Percentiles rank a stretch among this genome's conserved stretches.
Evolutionary conservation across 257 asterid species (phyloP).

Genomic region (Solanum pimpinellifolium): DNA sequence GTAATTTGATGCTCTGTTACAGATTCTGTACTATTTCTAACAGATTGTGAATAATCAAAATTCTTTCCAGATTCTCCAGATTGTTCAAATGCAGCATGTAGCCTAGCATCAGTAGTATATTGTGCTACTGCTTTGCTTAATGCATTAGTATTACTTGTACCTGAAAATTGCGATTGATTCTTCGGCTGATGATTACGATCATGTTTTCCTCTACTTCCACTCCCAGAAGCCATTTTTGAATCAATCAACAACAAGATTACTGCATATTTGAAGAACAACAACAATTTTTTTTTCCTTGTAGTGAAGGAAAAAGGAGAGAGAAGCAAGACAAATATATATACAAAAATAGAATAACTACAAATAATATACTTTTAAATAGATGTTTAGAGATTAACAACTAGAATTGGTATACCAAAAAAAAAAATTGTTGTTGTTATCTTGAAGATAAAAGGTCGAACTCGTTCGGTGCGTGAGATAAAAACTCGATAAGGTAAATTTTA

Average conservation of each 20-base stretch:
- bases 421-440: not conserved
- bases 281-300: not conserved
- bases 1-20: constrained; percentile 48
- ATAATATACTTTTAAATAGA: not conserved
- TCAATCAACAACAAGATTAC: not conserved
- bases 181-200: not conserved
- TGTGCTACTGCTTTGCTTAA: constrained; percentile 43
- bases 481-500: not conserved
- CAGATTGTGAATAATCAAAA: constrained; percentile 34
- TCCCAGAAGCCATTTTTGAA: not conserved
- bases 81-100: constrained; percentile 43
- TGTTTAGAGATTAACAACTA: not conserved
- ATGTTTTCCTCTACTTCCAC: not conserved
- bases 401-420: not conserved
- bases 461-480: not conserved
- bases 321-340: not conserved
- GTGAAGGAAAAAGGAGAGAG: not conserved
- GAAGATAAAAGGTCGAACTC: not conserved
- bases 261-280: not conserved
- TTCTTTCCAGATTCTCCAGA: constrained; percentile 34
- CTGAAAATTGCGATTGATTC: constrained; percentile 28
- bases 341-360: not conserved
- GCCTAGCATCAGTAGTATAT: constrained; percentile 41
- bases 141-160: constrained; percentile 23
- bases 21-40: constrained; percentile 18